These are phyloP conservation scores for Heliophila coronopifolia DNA, from an alignment of 441 rosid genomes.

Conservation along the genomic window DNA sequence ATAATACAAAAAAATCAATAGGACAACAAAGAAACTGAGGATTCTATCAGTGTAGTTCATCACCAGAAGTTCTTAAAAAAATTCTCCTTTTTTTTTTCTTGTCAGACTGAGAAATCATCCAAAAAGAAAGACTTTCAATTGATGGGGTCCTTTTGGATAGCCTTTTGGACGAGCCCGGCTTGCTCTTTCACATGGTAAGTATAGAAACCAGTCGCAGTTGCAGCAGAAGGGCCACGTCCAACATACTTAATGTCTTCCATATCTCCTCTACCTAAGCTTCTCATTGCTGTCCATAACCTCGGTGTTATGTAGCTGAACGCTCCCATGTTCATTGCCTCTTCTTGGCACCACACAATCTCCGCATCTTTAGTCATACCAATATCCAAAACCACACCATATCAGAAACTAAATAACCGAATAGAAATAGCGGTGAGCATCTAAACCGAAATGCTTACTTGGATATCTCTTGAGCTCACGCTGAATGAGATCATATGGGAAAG, in stretches of 20 bases:
- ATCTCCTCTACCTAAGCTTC: constrained; percentile 38
- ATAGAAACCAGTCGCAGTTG: constrained; percentile 55
- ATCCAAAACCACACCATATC: constrained; percentile 4
- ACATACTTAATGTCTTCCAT: constrained; percentile 45
- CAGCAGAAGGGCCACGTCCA: constrained; percentile 60
- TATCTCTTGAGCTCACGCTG: constrained; percentile 92
- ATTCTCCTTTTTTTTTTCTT: not conserved
- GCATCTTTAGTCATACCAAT: constrained; percentile 40
- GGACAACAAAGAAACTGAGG: constrained; percentile 23
- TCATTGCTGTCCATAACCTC: constrained; percentile 42
- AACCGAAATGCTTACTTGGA: constrained; percentile 53
- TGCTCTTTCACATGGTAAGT: constrained; percentile 48
- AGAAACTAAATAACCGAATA: no score
- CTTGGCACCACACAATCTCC: constrained; percentile 61
- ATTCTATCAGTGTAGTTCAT: constrained; percentile 16
- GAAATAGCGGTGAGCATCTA: no score
- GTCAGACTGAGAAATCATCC: not conserved
- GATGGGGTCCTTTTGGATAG: constrained; percentile 44
- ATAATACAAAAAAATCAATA: constrained; percentile 16
- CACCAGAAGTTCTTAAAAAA: constrained; percentile 28
- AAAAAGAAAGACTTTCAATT: not conserved
- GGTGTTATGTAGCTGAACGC: constrained; percentile 48
- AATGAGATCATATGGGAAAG: constrained; percentile 87
- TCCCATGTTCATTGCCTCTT: constrained; percentile 65
- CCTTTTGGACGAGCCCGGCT: constrained; percentile 38